Evolutionary conservation across 192 early-diverging fungal genomes (phyloP).

Genomic region (Coemansia sp.): DNA sequence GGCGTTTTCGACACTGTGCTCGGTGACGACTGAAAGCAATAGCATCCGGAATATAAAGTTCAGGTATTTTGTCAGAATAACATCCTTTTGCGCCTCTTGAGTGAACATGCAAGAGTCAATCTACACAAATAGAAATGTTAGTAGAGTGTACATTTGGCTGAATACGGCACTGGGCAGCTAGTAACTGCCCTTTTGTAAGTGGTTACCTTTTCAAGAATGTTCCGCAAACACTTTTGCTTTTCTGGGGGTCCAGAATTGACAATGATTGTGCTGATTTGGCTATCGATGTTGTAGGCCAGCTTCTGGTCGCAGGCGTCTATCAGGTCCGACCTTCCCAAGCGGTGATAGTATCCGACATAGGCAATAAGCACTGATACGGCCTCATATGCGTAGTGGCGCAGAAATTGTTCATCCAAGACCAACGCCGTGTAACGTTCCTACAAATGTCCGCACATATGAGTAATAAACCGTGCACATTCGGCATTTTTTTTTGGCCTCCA

Average conservation of each 20-base stretch:
- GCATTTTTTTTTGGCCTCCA: too few relatives aligned
- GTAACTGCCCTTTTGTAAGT: too few relatives aligned
- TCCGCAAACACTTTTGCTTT: not conserved
- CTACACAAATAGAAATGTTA: slow-evolving; percentile 8
- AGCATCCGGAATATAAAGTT: slow-evolving; percentile 20
- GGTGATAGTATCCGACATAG: slow-evolving; percentile 37
- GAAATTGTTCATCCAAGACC: slow-evolving; percentile 5
- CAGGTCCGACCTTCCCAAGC: slow-evolving; percentile 13
- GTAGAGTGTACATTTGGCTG: too few relatives aligned
- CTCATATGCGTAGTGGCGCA: slow-evolving; percentile 17
- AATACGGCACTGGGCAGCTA: too few relatives aligned
- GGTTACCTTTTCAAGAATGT: not conserved
- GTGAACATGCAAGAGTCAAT: slow-evolving; percentile 15
- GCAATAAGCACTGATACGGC: slow-evolving; percentile 19
- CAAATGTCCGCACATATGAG: too few relatives aligned
- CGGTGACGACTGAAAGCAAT: slow-evolving; percentile 19
- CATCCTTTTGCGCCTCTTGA: slow-evolving; percentile 1
- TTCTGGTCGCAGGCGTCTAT: not conserved
- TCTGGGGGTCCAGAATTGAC: not conserved
- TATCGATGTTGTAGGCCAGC: not conserved
- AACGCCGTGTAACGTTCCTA: not conserved
- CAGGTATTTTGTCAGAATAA: slow-evolving; percentile 10
- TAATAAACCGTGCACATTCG: too few relatives aligned
- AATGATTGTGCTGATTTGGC: not conserved
- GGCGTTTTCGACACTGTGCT: slow-evolving; percentile 16